Base-by-base conservation (phyloP, 768 basidiomycete genomes). In the Russula sp. region DNA sequence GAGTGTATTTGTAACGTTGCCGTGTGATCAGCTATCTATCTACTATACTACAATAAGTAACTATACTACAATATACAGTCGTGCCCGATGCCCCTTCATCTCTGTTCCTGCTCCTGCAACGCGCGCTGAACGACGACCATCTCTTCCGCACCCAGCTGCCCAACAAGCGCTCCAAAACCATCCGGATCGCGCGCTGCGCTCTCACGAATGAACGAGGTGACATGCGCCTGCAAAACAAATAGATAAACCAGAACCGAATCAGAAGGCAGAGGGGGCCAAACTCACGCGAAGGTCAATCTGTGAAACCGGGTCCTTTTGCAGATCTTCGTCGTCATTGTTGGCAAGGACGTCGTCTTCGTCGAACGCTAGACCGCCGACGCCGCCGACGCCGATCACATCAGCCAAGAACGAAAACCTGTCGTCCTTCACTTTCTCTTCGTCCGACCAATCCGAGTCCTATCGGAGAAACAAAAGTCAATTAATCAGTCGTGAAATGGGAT, bases 401-500 rank as follows among this genome's bases (percentile, higher is more conserved):
- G n/a, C n/a, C n/a, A n/a, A n/a, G n/a, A n/a, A n/a, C n/a, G n/a
- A n/a, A n/a, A n/a, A 84, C 68, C 92, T 88, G 20, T 90, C 88
- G 53, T 84, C 77, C 68, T 84, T 88, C 68, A 81, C 72, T 51
- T 80, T 82, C 59, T 90, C 93, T 69, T 94, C 93, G 68, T 97
- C 94, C 10, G 83, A 81, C 96, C 96, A 98, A n/a, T 92, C 91
- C 38, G 92, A 92, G 65, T 93, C n/a, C n/a, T n/a, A n/a, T n/a
- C n/a, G n/a, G n/a, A n/a, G n/a, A n/a, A n/a, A n/a, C n/a, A n/a
- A n/a, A n/a, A n/a, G n/a, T n/a, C n/a, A n/a, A n/a, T n/a, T n/a
- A n/a, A n/a, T n/a, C n/a, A n/a, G n/a, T n/a, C n/a, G n/a, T n/a
- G n/a, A n/a, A n/a, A n/a, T n/a, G n/a, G n/a, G n/a, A n/a, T n/a